Base-by-base conservation (phyloP, 2,329 filamentous ascomycete genomes). In the Colletotrichum coccodes region DNA sequence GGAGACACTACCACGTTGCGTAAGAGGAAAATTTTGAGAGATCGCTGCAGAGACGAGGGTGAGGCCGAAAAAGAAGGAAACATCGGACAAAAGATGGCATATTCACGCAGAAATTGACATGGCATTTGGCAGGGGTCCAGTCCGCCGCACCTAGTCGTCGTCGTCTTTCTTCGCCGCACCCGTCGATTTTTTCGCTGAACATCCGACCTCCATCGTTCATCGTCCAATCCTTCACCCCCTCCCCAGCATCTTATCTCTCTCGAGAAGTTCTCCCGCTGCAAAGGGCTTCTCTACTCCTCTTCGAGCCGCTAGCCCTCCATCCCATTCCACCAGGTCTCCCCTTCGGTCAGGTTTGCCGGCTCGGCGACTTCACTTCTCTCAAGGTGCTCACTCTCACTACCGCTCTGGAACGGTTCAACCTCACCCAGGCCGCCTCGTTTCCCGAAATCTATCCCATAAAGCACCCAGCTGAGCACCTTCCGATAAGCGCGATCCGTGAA, bases 301-400 rank as follows among this genome's bases (percentile, higher is more conserved):
- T 46, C 32, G 12, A 30, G 14, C 30, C 38, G 30, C 40, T 11
- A n/a, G 23, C 30, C 2, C 38, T 28, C 7, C 36, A 21, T 57
- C 23, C 26, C 23, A 28, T 54, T 21, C 49, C 1, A 18, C 11
- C 21, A 2, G 11, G 11, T 16, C 46, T 18, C 26, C 12, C 18
- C 26, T 16, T 36, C 21, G 40, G 28, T 7, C 32, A 49, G 23
- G 8, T 23, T 26, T 28, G 9, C 50, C 44, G 18, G n/a, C 50
- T 57, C 58, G 58, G 57, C 42, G 40, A 49, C 9, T 64, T 42
- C 23, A 8, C 5, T 57, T 30, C 61, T 68, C 61, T 65, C 65
- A 68, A 68, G 65, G 65, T 65, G 61, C 61, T 54, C 61, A 60
- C 34, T 28, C 38, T 52, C 47, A 28, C 32, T 16, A 23, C 18